phyloP scores from a whole-genome alignment of 352 stramenopile genomes.

The Phytophthora sojae region DNA sequence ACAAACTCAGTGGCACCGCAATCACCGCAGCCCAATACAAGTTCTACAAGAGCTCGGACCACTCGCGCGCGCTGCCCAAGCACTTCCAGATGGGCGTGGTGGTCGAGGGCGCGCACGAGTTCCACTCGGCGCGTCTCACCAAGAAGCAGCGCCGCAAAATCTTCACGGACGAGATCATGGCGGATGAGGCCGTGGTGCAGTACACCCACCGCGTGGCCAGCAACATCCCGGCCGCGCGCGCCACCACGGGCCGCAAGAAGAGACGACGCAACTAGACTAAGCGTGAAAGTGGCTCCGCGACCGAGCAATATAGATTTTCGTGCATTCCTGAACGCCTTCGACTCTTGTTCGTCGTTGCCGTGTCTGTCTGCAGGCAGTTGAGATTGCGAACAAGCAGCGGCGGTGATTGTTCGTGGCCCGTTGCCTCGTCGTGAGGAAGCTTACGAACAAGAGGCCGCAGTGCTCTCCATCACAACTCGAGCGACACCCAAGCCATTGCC shows the following conservation, averaged over 20 bases:
- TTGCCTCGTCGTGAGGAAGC: slow-evolving; percentile 14
- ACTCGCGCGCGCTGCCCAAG: slow-evolving; percentile 82
- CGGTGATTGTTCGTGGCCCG: slow-evolving; percentile 10
- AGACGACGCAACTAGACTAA: slow-evolving; percentile 36
- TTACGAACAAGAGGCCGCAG: no score
- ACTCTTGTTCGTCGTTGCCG: not conserved
- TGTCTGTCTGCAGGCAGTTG: not conserved
- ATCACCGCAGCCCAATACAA: no score
- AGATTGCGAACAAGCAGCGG: not conserved
- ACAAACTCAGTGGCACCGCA: no score
- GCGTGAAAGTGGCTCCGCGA: slow-evolving; percentile 9
- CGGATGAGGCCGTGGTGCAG: slow-evolving; percentile 76
- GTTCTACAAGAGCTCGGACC: slow-evolving; percentile 96
- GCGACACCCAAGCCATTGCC: no score
- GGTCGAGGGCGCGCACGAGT: slow-evolving; percentile 92
- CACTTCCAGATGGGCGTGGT: slow-evolving; percentile 94
- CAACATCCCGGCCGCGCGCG: slow-evolving; percentile 72
- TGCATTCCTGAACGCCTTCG: slow-evolving; percentile 1
- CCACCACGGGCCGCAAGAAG: slow-evolving; percentile 56
- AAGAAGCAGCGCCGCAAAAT: slow-evolving; percentile 94
- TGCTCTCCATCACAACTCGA: no score
- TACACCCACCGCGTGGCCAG: slow-evolving; percentile 90
- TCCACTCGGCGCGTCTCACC: slow-evolving; percentile 89
- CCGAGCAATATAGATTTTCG: slow-evolving; percentile 32
- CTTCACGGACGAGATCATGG: slow-evolving; percentile 96